These are phyloP conservation scores for Gillenia trifoliata DNA, from an alignment of 306 rosid species.

Conservation along the genomic window DNA sequence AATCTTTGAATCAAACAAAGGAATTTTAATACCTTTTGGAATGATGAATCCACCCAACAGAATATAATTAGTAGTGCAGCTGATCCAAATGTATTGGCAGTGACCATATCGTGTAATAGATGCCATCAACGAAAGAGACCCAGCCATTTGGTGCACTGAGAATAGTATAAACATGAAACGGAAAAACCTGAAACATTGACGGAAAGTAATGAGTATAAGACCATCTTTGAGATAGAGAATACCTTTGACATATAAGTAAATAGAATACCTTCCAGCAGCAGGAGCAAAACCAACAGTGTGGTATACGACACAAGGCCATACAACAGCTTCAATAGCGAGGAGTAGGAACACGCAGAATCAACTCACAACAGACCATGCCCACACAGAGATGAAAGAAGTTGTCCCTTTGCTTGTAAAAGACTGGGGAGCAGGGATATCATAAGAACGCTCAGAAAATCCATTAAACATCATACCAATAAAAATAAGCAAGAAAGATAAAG, in stretches of 20 bases:
- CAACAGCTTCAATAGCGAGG: conserved; percentile 66
- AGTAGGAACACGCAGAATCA: conserved; percentile 77
- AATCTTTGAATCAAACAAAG: not conserved
- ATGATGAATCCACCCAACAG: conserved; percentile 79
- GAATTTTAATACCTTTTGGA: conserved; percentile 60
- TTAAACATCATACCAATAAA: conserved; percentile 87
- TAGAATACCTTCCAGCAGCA: conserved; percentile 51
- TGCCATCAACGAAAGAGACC: conserved; percentile 90
- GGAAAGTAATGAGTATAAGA: conserved; percentile 15
- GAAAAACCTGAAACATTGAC: conserved; percentile 66
- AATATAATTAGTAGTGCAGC: conserved; percentile 65
- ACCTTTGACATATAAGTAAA: not conserved
- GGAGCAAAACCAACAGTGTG: conserved; percentile 88
- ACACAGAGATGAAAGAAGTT: conserved; percentile 79
- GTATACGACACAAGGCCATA: conserved; percentile 78
- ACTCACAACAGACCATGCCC: conserved; percentile 74
- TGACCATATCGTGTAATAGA: conserved; percentile 68
- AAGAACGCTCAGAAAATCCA: conserved; percentile 79
- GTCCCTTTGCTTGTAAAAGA: conserved; percentile 87
- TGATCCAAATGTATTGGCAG: conserved; percentile 85
- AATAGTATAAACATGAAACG: conserved; percentile 72
- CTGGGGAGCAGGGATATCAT: conserved; percentile 76
- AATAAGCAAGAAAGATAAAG: conserved; percentile 80
- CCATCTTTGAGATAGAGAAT: not conserved
- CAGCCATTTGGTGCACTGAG: conserved; percentile 82